phyloP scores from a whole-genome alignment of 192 early-diverging fungal genomes.

The Diversispora epigaea region DNA sequence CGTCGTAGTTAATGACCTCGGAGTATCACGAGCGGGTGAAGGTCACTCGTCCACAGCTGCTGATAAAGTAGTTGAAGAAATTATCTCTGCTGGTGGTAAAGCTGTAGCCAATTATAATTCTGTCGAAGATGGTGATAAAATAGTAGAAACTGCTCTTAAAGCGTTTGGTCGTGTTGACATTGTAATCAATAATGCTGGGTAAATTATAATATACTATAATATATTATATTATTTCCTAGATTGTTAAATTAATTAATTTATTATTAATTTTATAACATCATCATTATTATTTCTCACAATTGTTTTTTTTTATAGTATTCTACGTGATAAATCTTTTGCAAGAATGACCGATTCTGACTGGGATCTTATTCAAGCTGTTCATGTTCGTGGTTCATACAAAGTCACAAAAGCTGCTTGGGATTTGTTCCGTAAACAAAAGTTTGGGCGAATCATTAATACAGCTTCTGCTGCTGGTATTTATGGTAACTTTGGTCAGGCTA shows the following conservation, averaged over 20 bases:
- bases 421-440: conserved; percentile 94
- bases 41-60: conserved; percentile 77
- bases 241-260: background rate
- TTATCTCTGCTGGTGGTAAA: conserved; percentile 80
- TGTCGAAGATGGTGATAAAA: conserved; percentile 96
- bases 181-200: conserved; percentile 93
- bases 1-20: conserved; percentile 97
- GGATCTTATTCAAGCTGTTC: conserved; percentile 90
- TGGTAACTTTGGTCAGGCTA: conserved; percentile 95
- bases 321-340: conserved; percentile 95
- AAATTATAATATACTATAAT: background rate
- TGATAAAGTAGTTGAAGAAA: conserved; percentile 94
- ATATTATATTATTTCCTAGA: background rate
- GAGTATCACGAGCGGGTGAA: conserved; percentile 74
- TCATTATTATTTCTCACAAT: background rate
- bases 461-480: conserved; percentile 98
- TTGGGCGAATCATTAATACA: conserved; percentile 69
- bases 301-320: conserved; percentile 66
- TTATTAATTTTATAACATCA: background rate
- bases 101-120: conserved; percentile 98
- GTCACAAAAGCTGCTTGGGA: conserved; percentile 97
- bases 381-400: conserved; percentile 92
- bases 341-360: conserved; percentile 98
- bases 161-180: conserved; percentile 95
- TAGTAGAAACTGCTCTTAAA: conserved; percentile 94